A percentile compares a stretch with the other conserved stretches of the same genome.
Evolutionary conservation across 148 eudicot genomes (phyloP).

Genomic region (Camellia sinensis): DNA sequence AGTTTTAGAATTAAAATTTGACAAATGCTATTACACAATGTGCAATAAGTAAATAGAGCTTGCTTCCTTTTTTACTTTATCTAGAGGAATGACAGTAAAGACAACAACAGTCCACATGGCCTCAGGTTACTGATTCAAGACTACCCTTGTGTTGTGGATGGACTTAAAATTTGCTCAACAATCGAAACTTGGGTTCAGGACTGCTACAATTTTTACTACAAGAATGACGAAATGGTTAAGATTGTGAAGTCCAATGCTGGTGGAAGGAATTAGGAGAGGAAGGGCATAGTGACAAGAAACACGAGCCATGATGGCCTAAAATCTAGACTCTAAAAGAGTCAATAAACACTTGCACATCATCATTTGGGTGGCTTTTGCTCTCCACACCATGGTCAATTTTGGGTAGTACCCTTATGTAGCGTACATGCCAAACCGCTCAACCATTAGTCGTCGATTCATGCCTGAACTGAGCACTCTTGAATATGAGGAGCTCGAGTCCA

Average conservation of each 20-base stretch:
- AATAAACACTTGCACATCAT: slow-evolving; percentile 18
- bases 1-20: too few species aligned
- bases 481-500: slow-evolving; percentile 27
- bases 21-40: too few species aligned
- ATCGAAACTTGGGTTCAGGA: slow-evolving; percentile 24
- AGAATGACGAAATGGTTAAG: slow-evolving; percentile 15
- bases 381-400: too few species aligned
- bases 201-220: slow-evolving; percentile 20
- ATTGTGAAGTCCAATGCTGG: slow-evolving; percentile 20
- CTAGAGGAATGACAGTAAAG: slow-evolving; percentile 31
- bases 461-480: slow-evolving; percentile 11
- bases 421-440: too few species aligned
- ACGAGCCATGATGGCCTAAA: slow-evolving; percentile 30
- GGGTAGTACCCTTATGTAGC: too few species aligned
- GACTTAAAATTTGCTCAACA: slow-evolving; percentile 26
- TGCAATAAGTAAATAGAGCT: too few species aligned
- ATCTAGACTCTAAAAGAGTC: slow-evolving; percentile 25
- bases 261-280: slow-evolving; percentile 21
- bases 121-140: slow-evolving; percentile 21
- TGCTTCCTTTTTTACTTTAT: not conserved
- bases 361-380: too few species aligned
- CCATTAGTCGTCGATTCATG: too few species aligned
- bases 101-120: slow-evolving; percentile 8
- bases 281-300: slow-evolving; percentile 26
- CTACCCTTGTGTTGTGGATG: slow-evolving; percentile 28